Evolutionary conservation across 176 grass and related monocot species (phyloP).

Genomic region (Eremochloa ophiuroides): DNA sequence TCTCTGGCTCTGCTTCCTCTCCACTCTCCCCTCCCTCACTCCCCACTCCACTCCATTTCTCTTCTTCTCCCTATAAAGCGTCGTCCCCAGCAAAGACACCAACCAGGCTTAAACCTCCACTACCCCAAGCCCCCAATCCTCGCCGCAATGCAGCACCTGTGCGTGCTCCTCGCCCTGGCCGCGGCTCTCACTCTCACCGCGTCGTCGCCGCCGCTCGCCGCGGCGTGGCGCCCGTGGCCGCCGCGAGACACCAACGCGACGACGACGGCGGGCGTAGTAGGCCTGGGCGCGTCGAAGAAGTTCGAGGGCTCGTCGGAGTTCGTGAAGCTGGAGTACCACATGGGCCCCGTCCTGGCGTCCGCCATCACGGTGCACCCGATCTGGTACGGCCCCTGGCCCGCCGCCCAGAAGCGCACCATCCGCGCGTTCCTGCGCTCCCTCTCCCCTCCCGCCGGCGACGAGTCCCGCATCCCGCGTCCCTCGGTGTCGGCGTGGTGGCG

Average conservation of each 20-base stretch:
- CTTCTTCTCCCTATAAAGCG: conserved; percentile 18
- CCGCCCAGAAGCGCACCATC: conserved; percentile 63
- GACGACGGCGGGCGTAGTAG: not conserved
- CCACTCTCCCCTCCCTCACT: not conserved
- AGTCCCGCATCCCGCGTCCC: conserved; percentile 25
- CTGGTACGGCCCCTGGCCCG: conserved; percentile 87
- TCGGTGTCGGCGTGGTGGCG: conserved; percentile 80
- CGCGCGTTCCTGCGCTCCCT: conserved; percentile 88
- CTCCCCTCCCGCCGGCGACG: not conserved
- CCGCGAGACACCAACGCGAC: not conserved
- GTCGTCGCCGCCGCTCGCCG: not conserved
- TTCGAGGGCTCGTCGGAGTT: conserved; percentile 93
- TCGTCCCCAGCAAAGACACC: not conserved
- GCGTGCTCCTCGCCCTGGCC: not conserved
- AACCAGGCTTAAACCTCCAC: not conserved
- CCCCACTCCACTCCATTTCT: not conserved
- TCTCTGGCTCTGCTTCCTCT: not conserved
- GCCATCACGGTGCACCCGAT: conserved; percentile 83
- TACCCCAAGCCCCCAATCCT: not conserved
- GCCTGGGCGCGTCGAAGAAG: conserved; percentile 59
- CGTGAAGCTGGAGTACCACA: conserved; percentile 87
- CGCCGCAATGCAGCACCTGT: conserved; percentile 24
- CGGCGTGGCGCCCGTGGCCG: conserved; percentile 89
- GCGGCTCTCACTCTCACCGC: conserved; percentile 16
- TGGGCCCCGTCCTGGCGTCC: conserved; percentile 81